Evolutionary conservation across 495 filamentous ascomycete species (phyloP).

Genomic region (Oleoguttula mirabilis): DNA sequence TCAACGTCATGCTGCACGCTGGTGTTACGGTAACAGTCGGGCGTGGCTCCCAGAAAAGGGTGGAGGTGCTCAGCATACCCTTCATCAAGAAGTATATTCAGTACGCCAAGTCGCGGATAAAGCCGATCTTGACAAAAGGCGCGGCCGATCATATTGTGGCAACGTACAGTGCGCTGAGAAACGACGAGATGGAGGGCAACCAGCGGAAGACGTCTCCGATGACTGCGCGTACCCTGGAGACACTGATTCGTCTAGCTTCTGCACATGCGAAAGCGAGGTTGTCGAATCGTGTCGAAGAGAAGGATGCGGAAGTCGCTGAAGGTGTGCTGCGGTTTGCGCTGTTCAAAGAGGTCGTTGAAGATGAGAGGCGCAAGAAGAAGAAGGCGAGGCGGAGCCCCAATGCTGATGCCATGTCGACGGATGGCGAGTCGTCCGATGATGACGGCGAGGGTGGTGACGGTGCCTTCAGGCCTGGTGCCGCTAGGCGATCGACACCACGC

Average conservation of each 20-base stretch:
- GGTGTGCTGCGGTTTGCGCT: slow-evolving; percentile 86
- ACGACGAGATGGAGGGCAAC: slow-evolving; percentile 90
- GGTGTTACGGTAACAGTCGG: slow-evolving; percentile 68
- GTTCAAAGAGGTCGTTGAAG: slow-evolving; percentile 93
- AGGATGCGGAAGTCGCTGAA: slow-evolving; percentile 80
- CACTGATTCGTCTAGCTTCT: slow-evolving; percentile 89
- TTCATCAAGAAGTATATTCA: slow-evolving; percentile 99
- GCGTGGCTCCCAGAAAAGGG: slow-evolving; percentile 58
- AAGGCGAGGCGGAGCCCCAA: slow-evolving; percentile 34
- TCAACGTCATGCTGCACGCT: slow-evolving; percentile 87
- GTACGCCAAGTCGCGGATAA: slow-evolving; percentile 86
- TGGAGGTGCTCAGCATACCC: slow-evolving; percentile 90
- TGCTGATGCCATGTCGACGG: slow-evolving; percentile 29
- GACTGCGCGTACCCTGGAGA: slow-evolving; percentile 95
- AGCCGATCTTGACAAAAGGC: slow-evolving; percentile 83
- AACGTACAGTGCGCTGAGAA: slow-evolving; percentile 86
- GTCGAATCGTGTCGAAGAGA: slow-evolving; percentile 83
- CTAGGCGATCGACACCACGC: slow-evolving; percentile 3
- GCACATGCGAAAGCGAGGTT: slow-evolving; percentile 91
- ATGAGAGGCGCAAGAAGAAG: slow-evolving; percentile 64
- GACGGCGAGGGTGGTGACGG: slow-evolving; percentile 37
- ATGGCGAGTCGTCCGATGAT: slow-evolving; percentile 30
- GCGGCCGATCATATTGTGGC: slow-evolving; percentile 85
- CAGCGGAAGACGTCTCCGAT: slow-evolving; percentile 88
- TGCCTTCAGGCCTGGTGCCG: slow-evolving; percentile 9